Evolutionary conservation across 495 filamentous ascomycete genomes (phyloP).

Genomic region (Lophiotrema nucula): DNA sequence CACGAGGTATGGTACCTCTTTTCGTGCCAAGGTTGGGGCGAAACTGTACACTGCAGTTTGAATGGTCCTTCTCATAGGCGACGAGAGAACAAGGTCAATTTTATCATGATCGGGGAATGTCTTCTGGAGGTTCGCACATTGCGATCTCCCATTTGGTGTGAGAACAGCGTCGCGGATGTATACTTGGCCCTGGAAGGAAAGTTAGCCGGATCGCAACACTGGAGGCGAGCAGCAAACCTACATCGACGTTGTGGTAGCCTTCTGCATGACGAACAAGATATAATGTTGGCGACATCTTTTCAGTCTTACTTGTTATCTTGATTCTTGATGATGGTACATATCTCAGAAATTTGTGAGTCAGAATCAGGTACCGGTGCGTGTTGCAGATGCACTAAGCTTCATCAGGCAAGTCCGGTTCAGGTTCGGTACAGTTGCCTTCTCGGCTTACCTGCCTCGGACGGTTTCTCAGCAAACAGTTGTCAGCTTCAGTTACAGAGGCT

Average conservation of each 20-base stretch:
- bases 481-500: too few species aligned
- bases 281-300: conserved; percentile 26
- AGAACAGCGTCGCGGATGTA: conserved; percentile 68
- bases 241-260: conserved; percentile 76
- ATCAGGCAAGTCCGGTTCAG: too few species aligned
- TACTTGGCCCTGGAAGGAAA: neutral
- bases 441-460: too few species aligned
- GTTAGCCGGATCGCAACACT: neutral
- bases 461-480: too few species aligned
- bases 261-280: conserved; percentile 48
- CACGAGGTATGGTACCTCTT: conserved; percentile 53
- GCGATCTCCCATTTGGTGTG: conserved; percentile 70
- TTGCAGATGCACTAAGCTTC: too few species aligned
- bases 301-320: too few species aligned
- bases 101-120: conserved; percentile 64
- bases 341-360: too few species aligned
- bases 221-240: neutral
- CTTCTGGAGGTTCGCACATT: conserved; percentile 63
- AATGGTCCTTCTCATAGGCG: conserved; percentile 79
- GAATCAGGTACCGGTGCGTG: too few species aligned
- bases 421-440: too few species aligned
- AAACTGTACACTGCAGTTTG: conserved; percentile 77
- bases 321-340: too few species aligned
- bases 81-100: conserved; percentile 72
- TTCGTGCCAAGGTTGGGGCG: conserved; percentile 50